phyloP scores from a whole-genome alignment of 108 stramenopile genomes.

The Aurantiochytrium sp. region DNA sequence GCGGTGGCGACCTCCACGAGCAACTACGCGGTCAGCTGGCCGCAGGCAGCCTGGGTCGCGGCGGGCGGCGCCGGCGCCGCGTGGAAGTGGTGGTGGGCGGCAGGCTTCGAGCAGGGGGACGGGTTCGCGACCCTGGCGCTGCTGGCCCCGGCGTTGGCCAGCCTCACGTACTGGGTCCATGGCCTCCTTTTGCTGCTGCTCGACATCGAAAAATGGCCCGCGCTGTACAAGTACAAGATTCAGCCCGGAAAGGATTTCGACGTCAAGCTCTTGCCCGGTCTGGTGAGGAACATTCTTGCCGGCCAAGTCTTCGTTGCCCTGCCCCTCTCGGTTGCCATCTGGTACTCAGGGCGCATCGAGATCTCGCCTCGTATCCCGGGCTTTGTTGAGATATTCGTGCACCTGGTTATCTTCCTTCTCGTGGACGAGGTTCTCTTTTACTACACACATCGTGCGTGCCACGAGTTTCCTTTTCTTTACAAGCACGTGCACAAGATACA shows the following conservation, averaged over 20 bases:
- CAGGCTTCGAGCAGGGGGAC: neutral
- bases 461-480: neutral
- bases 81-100: neutral
- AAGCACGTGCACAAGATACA: neutral
- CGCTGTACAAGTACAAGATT: neutral
- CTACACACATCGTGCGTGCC: neutral
- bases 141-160: neutral
- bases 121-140: neutral
- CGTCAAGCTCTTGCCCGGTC: neutral
- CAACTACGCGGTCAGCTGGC: neutral
- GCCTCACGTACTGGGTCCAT: neutral
- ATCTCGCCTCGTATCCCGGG: neutral
- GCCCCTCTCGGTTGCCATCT: neutral
- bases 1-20: neutral
- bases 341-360: neutral
- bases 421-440: neutral
- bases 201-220: neutral
- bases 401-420: neutral
- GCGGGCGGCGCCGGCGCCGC: neutral
- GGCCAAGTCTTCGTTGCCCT: neutral
- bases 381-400: neutral
- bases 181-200: neutral
- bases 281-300: neutral
- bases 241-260: neutral
- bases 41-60: neutral